phyloP scores from a whole-genome alignment of 2,329 filamentous ascomycete genomes.

The Bipolaris sorokiniana region DNA sequence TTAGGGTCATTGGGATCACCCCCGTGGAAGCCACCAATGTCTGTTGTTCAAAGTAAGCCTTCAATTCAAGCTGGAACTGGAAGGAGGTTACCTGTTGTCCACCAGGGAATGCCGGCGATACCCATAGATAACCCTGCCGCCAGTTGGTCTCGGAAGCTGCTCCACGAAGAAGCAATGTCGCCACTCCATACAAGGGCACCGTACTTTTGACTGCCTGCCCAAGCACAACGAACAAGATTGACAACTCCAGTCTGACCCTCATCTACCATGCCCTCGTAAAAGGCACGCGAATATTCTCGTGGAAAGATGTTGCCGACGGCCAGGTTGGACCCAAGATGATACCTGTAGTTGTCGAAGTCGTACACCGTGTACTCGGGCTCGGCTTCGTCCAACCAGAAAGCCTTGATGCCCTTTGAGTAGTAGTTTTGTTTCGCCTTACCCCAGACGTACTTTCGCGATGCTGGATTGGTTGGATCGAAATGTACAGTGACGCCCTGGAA shows the following conservation, averaged over 20 bases:
- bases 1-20: slow-evolving; percentile 61
- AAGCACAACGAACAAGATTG: slow-evolving; percentile 64
- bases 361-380: slow-evolving; percentile 70
- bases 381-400: slow-evolving; percentile 74
- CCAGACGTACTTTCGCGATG: slow-evolving; percentile 66
- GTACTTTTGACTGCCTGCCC: slow-evolving; percentile 67
- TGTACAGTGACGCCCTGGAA: slow-evolving; percentile 65
- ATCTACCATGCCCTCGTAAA: slow-evolving; percentile 64
- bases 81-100: slow-evolving; percentile 40
- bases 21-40: slow-evolving; percentile 73
- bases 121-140: slow-evolving; percentile 71
- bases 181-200: slow-evolving; percentile 71
- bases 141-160: slow-evolving; percentile 64
- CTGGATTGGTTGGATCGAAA: slow-evolving; percentile 69
- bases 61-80: neutral
- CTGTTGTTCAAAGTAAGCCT: slow-evolving; percentile 57
- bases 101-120: slow-evolving; percentile 68
- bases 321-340: slow-evolving; percentile 61
- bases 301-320: slow-evolving; percentile 67
- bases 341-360: slow-evolving; percentile 71
- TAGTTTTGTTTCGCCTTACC: slow-evolving; percentile 65
- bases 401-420: slow-evolving; percentile 65
- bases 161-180: slow-evolving; percentile 70
- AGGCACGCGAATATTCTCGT: slow-evolving; percentile 62
- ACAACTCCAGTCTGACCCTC: slow-evolving; percentile 64